These are phyloP conservation scores for Crucihimalaya himalaica DNA, from an alignment of 345 rosid genomes.

Conservation along the genomic window DNA sequence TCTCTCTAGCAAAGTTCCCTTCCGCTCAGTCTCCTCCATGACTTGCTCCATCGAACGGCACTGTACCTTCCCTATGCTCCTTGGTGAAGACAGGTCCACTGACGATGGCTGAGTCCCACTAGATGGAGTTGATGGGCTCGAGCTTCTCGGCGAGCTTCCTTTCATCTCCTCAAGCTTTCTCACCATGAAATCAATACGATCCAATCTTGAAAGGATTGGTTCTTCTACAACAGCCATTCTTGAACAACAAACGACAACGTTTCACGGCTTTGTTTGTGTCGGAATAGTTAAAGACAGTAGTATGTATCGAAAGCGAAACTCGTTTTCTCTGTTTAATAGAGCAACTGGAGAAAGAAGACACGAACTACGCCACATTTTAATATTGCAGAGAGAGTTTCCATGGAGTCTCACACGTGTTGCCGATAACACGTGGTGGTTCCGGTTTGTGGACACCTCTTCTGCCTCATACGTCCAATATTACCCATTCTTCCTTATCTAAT, in stretches of 20 bases:
- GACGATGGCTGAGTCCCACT: conserved; percentile 39
- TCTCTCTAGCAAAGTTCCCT: conserved; percentile 38
- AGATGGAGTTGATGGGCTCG: conserved; percentile 42
- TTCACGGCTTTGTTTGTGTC: conserved; percentile 12
- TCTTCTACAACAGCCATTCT: conserved; percentile 35
- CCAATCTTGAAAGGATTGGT: conserved; percentile 41
- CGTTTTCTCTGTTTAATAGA: conserved; percentile 14
- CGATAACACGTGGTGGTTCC: conserved; percentile 13
- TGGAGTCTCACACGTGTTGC: conserved; percentile 24
- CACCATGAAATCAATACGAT: conserved; percentile 41
- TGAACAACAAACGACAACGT: background rate
- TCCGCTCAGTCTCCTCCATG: conserved; percentile 30
- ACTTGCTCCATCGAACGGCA: conserved; percentile 38
- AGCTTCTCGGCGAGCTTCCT: conserved; percentile 41
- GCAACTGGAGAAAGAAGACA: conserved; percentile 19
- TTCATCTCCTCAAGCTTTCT: conserved; percentile 40
- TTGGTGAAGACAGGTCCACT: conserved; percentile 32
- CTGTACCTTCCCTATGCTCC: conserved; percentile 27
- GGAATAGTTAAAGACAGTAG: background rate
- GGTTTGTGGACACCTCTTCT: conserved; percentile 18
- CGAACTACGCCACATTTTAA: conserved; percentile 22
- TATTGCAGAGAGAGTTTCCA: conserved; percentile 10
- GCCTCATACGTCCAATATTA: conserved; percentile 10
- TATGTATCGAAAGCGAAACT: conserved; percentile 7
- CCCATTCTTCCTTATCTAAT: conserved; percentile 37